Percentiles rank a stretch among this genome's conserved stretches.
phyloP scores from a whole-genome alignment of 306 rosid genomes.

The Senna tora region DNA sequence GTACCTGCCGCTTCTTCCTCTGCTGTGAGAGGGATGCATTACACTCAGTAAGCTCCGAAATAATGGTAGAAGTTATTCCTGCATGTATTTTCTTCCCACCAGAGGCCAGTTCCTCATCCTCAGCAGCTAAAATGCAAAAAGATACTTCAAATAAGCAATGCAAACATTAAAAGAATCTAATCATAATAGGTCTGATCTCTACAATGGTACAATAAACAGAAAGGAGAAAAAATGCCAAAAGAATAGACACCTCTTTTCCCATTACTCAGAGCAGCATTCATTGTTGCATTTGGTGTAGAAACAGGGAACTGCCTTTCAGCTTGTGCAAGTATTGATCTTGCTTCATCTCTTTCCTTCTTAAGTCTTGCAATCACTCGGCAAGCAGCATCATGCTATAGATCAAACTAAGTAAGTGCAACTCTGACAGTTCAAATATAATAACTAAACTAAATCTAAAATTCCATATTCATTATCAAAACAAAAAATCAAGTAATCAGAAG shows the following conservation, averaged over 20 bases:
- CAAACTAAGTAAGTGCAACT: constrained; percentile 7
- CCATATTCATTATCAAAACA: neutral
- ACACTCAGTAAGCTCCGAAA: constrained; percentile 68
- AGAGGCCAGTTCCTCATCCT: constrained; percentile 57
- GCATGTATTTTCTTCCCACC: constrained; percentile 51
- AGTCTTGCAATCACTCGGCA: constrained; percentile 28
- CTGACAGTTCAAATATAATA: neutral
- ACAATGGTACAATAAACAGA: neutral
- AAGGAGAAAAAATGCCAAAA: neutral
- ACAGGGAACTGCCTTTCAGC: constrained; percentile 20
- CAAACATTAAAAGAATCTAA: neutral
- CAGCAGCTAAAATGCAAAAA: constrained; percentile 36
- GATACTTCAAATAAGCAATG: constrained; percentile 3
- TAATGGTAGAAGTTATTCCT: constrained; percentile 54
- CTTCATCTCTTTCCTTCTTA: constrained; percentile 29
- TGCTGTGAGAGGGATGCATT: constrained; percentile 66
- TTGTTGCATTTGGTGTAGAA: neutral
- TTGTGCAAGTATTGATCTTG: constrained; percentile 17
- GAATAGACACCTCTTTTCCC: constrained; percentile 17
- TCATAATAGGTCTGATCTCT: neutral
- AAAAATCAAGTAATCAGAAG: neutral
- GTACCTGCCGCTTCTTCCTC: constrained; percentile 72
- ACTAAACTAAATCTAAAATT: neutral
- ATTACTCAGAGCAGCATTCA: constrained; percentile 5
- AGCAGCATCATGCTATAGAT: constrained; percentile 28